These are phyloP conservation scores for Ceratorhiza oryzae-sativae DNA, from an alignment of 1,284 basidiomycete genomes.

Conservation along the genomic window DNA sequence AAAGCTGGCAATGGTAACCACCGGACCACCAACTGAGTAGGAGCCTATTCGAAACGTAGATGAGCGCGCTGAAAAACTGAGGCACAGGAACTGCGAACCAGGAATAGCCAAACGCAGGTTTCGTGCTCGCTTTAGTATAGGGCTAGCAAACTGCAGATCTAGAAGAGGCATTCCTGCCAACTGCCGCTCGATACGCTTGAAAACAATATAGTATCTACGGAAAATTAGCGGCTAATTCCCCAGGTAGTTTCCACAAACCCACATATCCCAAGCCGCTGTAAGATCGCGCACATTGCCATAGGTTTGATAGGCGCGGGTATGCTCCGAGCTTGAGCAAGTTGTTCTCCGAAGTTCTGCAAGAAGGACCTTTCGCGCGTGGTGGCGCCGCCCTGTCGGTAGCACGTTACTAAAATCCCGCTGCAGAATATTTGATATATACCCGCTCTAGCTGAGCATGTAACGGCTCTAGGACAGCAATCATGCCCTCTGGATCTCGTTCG, in stretches of 20 bases:
- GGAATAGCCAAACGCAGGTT: slow-evolving; percentile 15
- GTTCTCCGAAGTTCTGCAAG: slow-evolving; percentile 91
- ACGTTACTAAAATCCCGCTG: background rate
- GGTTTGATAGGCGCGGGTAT: slow-evolving; percentile 84
- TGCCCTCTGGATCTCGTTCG: slow-evolving; percentile 98
- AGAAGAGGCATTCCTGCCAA: slow-evolving; percentile 24
- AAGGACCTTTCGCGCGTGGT: slow-evolving; percentile 97
- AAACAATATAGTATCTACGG: slow-evolving; percentile 19
- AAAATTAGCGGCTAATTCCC: background rate
- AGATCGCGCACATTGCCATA: slow-evolving; percentile 90
- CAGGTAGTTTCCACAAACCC: background rate
- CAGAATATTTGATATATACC: slow-evolving; percentile 56
- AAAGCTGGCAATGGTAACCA: slow-evolving; percentile 86
- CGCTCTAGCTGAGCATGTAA: slow-evolving; percentile 92
- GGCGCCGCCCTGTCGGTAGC: slow-evolving; percentile 75
- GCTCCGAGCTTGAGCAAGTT: slow-evolving; percentile 95
- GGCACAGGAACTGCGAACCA: background rate
- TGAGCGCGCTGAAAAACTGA: background rate
- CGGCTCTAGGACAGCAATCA: slow-evolving; percentile 95
- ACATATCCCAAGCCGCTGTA: slow-evolving; percentile 99
- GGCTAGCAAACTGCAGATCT: slow-evolving; percentile 28
- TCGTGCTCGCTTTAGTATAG: slow-evolving; percentile 23
- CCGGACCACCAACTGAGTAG: slow-evolving; percentile 87
- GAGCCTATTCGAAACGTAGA: slow-evolving; percentile 66
- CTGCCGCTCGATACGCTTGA: slow-evolving; percentile 34